Percentiles rank a stretch among this genome's conserved stretches.
phyloP scores from a whole-genome alignment of 805 yeast species.

The Jamesozyma hellenica region DNA sequence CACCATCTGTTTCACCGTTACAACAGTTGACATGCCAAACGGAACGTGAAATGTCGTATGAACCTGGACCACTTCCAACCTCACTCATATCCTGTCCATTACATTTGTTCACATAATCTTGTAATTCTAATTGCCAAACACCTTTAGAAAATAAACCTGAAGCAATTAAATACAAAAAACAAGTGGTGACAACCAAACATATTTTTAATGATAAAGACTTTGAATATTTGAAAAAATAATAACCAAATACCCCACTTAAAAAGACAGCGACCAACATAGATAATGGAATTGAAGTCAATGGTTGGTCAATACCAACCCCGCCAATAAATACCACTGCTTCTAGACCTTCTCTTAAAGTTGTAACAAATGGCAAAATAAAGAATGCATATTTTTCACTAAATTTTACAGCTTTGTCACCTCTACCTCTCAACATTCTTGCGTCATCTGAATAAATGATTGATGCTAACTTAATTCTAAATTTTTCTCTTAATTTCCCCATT shows the following conservation, averaged over 20 bases:
- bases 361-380: constrained; percentile 71
- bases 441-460: constrained; percentile 30
- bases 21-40: constrained; percentile 96
- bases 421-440: constrained; percentile 10
- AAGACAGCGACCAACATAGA: constrained; percentile 51
- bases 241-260: constrained; percentile 55
- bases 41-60: constrained; percentile 67
- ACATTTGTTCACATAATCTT: constrained; percentile 61
- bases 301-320: constrained; percentile 72
- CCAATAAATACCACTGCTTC: constrained; percentile 90
- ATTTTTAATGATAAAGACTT: constrained; percentile 65
- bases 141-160: constrained; percentile 83
- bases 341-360: constrained; percentile 80
- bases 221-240: constrained; percentile 64
- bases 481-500: constrained; percentile 69
- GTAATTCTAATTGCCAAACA: constrained; percentile 82
- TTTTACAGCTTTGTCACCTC: constrained; percentile 21
- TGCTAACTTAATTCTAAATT: constrained; percentile 62
- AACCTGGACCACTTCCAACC: constrained; percentile 87
- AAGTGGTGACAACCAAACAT: constrained; percentile 64
- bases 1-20: constrained; percentile 84
- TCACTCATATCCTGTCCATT: constrained; percentile 80
- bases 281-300: constrained; percentile 52
- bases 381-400: constrained; percentile 55
- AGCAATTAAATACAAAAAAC: constrained; percentile 73